Evolutionary conservation across 257 asterid species (phyloP), one percentile per base, ranked within the genome.

Genomic region (Pogostemon cablin): DNA sequence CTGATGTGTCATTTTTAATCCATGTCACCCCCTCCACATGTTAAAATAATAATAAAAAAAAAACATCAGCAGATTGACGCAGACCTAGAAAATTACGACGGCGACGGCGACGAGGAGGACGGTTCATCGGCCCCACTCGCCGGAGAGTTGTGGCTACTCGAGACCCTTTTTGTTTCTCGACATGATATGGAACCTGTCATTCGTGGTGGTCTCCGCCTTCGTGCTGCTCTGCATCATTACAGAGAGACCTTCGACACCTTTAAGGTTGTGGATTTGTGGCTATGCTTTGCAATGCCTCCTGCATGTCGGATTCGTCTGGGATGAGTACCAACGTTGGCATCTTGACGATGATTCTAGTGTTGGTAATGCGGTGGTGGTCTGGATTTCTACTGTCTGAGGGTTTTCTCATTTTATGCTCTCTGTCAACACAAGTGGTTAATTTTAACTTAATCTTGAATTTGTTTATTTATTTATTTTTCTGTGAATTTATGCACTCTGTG

Each of bases 211-310:
- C 17, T 85, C 96, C 46, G 80, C 78, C 49, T 84, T 81, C 12
- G 90, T 87, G 67, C 79, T 92, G 2, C 60, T 87, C 73, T 81
- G 83, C 59, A 85, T 92, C 15, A 5, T 83, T 17, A 66, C 67
- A 3, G 97, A 92, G 62, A 78, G 71, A 42, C 98, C 98, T 48
- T 80, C 86, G 12, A 90, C 95, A 4, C 96, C 97, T 75, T 55
- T 90, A 9, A 82, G 98, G 86, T 71, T 86, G 6, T 92, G 98
- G 98, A 65, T 92, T 75, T 80, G 60, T 66, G 98, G 95, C 9
- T 92, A 92, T 78, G 98, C 96, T 69, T 53, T 92, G 54, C 97
- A 86, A 83, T 87, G 92, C 72, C 81, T 87, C 65, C 83, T 92
- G 81, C 96, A 89, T 52, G 88, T 87, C 47, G 90, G 82, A 9